Evolutionary conservation across 2,329 filamentous ascomycete genomes (phyloP).

Genomic region (Aspergillus luchuensis): DNA sequence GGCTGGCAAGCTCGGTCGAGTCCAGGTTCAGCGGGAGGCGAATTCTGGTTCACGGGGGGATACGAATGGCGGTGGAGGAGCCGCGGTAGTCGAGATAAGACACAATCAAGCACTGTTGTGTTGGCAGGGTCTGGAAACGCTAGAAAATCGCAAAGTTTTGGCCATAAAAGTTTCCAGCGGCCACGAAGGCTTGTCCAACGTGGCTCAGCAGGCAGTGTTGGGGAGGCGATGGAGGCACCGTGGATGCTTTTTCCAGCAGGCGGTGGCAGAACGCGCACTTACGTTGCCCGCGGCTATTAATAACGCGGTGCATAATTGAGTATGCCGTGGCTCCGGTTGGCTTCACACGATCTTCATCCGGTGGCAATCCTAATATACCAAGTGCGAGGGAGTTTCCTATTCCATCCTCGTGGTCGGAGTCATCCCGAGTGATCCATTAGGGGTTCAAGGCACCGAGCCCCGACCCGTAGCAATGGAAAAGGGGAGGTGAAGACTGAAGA

Average conservation of each 20-base stretch:
- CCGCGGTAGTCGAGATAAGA: background rate
- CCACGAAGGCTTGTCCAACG: background rate
- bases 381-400: background rate
- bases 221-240: background rate
- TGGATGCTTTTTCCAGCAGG: conserved; percentile 9
- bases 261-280: conserved; percentile 18
- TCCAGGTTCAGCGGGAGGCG: background rate
- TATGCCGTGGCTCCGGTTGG: background rate
- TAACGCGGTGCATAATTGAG: conserved; percentile 5
- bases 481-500: background rate
- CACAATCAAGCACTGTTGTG: background rate
- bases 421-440: background rate
- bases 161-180: background rate
- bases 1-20: conserved; percentile 3
- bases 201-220: background rate
- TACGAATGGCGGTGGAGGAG: background rate
- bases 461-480: background rate
- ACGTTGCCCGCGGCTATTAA: conserved; percentile 13
- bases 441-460: background rate
- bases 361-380: background rate
- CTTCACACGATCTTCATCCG: background rate
- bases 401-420: background rate
- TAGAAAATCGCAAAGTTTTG: background rate
- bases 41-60: background rate
- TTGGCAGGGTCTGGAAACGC: background rate